Conservation (phyloP, 305 asterid species). For the Solanum chacoense region DNA sequence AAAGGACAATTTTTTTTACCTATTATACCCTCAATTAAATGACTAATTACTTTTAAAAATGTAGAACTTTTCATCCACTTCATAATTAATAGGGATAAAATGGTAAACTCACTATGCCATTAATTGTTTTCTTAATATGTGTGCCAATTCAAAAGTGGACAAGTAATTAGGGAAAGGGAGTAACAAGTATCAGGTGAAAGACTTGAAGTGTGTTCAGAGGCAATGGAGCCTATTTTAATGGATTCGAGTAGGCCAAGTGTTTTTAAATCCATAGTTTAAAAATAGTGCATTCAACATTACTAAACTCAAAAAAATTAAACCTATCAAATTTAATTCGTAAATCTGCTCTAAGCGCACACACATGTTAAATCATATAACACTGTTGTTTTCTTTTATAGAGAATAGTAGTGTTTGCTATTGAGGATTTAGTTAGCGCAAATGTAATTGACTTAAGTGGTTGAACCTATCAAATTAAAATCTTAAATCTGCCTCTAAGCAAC, state of each 20-base stretch:
- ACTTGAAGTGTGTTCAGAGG: background rate
- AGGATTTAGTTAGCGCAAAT: background rate
- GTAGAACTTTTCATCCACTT: too few species aligned
- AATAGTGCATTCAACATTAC: background rate
- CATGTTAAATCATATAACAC: background rate
- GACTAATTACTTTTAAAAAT: too few species aligned
- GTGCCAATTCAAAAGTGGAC: too few species aligned
- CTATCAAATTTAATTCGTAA: background rate
- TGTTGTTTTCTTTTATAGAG: background rate
- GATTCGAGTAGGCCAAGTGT: background rate
- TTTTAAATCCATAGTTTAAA: background rate
- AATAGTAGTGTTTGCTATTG: background rate
- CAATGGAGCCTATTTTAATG: background rate
- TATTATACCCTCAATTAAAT: too few species aligned
- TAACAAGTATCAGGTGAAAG: background rate
- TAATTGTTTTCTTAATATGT: too few species aligned
- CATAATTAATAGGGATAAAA: too few species aligned
- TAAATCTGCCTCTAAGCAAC: background rate
- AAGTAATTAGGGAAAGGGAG: too few species aligned
- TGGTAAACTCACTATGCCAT: too few species aligned
- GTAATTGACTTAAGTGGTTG: slow-evolving; percentile 4
- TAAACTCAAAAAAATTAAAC: background rate
- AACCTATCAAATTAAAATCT: background rate
- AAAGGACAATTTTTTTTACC: too few species aligned
- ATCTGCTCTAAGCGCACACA: background rate